phyloP scores from a whole-genome alignment of 805 yeast species.

The Cyberlindnera amylophila region DNA sequence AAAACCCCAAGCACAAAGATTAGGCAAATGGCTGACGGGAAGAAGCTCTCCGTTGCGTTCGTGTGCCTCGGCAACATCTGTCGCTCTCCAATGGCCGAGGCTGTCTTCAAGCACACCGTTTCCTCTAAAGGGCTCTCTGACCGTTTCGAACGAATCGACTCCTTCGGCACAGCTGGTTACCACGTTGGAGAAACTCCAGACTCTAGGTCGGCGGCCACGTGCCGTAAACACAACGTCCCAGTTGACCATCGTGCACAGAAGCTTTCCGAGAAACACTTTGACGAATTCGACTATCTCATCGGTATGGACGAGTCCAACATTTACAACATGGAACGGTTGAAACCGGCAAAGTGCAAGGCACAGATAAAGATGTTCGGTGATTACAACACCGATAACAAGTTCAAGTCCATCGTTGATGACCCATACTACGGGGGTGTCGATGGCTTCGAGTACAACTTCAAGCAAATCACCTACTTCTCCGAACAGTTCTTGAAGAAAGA shows the following conservation, averaged over 20 bases:
- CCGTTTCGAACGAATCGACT: slow-evolving; percentile 60
- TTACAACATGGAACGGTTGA: slow-evolving; percentile 44
- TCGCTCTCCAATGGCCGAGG: slow-evolving; percentile 98
- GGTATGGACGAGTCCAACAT: slow-evolving; percentile 68
- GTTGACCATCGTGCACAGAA: slow-evolving; percentile 75
- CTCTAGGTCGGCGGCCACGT: slow-evolving; percentile 62
- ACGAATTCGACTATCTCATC: slow-evolving; percentile 60
- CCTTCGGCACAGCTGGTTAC: slow-evolving; percentile 85
- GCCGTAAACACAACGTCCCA: slow-evolving; percentile 68
- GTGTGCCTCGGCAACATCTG: slow-evolving; percentile 92
- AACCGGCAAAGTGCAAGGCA: slow-evolving; percentile 48
- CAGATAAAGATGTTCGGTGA: slow-evolving; percentile 70
- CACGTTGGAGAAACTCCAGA: slow-evolving; percentile 86
- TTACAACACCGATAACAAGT: slow-evolving; percentile 56
- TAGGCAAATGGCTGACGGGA: background rate
- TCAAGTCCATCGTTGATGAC: slow-evolving; percentile 66
- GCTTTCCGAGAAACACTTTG: slow-evolving; percentile 47
- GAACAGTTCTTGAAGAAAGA: slow-evolving; percentile 62
- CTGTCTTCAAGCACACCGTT: slow-evolving; percentile 71
- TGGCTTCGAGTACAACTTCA: slow-evolving; percentile 78
- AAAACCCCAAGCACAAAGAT: background rate
- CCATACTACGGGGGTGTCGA: slow-evolving; percentile 88
- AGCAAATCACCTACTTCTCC: slow-evolving; percentile 73
- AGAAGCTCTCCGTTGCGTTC: slow-evolving; percentile 65
- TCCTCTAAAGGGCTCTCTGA: slow-evolving; percentile 40